Evolutionary conservation across 2,329 filamentous ascomycete genomes (phyloP), one percentile per base, ranked within the genome.

Genomic region (Calonectria henricotiae): DNA sequence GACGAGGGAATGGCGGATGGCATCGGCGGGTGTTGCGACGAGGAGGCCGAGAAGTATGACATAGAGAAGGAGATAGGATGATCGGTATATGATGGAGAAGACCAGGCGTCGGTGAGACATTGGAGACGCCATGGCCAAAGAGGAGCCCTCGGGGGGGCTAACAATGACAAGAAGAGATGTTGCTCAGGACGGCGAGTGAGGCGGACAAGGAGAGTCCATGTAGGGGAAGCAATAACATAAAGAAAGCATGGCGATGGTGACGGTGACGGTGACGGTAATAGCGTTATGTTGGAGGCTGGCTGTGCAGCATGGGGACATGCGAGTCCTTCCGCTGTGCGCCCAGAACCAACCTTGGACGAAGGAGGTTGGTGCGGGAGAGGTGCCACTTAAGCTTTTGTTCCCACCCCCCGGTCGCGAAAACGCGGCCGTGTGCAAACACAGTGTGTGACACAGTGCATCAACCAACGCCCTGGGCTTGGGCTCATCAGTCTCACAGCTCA

Each of bases 81-180:
- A 90, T 79, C 89, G 91, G 85, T 98, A 98, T 84, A 95, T 90
- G 82, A 97, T 90, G 80, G 91, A 91, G 82, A 93, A 94, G 78
- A 95, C 84, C 71, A 91, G 86, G 74, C 84, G 83, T 55, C 83
- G 77, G 65, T 82, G 80, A 72, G 82, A 81, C 83, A 86, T 85
- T 74, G 77, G 80, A 68, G 75, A 73, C 54, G 74, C 70, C 75
- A 75, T 78, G 39, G 61, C 62, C 68, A 71, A 71, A 68, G 55
- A 46, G 30, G 49, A 68, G 54, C 27, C 17, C 51, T 32, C 60
- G 30, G 64, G 20, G 20, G 54, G 64, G 51, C 51, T 55, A 43
- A 41, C 13, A 25, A 49, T 66, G 64, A 43, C 15, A 44, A 32
- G 64, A 47, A 20, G 44, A 49, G 44, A 30, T 46, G 41, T 12